Base-by-base conservation (phyloP, 768 basidiomycete genomes). In the Leccinum sublutescens region DNA sequence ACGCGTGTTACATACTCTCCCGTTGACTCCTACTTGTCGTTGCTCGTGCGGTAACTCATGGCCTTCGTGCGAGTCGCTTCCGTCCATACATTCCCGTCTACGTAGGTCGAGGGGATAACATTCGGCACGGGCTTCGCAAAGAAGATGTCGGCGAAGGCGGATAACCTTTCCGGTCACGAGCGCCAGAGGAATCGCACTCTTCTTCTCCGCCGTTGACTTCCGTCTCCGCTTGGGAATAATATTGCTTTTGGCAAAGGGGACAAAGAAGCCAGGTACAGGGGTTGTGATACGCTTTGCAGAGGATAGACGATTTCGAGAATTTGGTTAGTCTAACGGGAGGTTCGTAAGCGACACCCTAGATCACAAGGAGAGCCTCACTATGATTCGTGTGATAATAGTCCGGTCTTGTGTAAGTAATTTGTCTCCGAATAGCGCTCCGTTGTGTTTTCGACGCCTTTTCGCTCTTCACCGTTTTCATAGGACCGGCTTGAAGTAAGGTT, bases 231-330 rank as follows among this genome's bases (percentile, higher is more conserved):
- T 98, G 96, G 29, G 34, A 91, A 80, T 48, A 98, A 80, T 60
- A 98, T 87, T 17, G 86, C 79, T 69, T 98, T 98, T 51, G 93
- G 79, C 43, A 98, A 82, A n/a, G 93, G 89, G 23, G 91, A 95
- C 49, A 95, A 82, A 21, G 89, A 80, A 52, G 93, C 91, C 51
- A 79, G 72, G 70, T 94, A 95, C 55, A 90, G 75, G n/a, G 70
- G 63, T 40, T 64, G 61, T 11, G 72, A 68, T 56, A 69, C 64
- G 0, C 63, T 64, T 19, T 68, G 66, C 12, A 65, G 60, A 11
- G 79, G 74, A 25, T 64, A 60, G 47, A 84, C 64, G 31, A 82
- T 68, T n/a, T 76, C 73, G 47, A 79, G 64, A 25, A 85, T 74
- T 62, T 81, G 77, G 54, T 65, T 62, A 3, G 79, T 74, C 79